Base-by-base conservation (phyloP, 2,329 filamentous ascomycete species). In the Macrophomina tecta region DNA sequence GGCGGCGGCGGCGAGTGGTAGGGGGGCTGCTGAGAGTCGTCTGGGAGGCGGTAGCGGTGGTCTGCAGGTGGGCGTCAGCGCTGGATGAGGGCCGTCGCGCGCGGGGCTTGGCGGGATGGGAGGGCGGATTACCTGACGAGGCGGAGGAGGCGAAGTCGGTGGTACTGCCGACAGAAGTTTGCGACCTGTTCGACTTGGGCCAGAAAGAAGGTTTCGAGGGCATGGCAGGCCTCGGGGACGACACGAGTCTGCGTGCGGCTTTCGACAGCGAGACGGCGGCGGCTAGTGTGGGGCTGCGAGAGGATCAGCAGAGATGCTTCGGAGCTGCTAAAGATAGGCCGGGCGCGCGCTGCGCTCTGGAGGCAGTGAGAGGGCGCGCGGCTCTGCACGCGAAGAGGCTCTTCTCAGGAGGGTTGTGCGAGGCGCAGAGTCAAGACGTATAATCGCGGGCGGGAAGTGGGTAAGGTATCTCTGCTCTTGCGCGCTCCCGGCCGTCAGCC, bases 121-220 rank as follows among this genome's bases (percentile, higher is more conserved):
- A 69, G 69, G 67, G 70, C 72, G 6, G n/a, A 72, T 75, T 72
- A 74, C 75, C 73, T 72, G 76, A 75, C 16, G 74, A 74, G 52
- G 75, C 73, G 48, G 77, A 75, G 65, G 75, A 76, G 32, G 73
- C 70, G 60, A 76, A 76, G 52, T 75, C 76, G 67, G 75, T 73
- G 53, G 73, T 71, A 49, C 68, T 74, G 69, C 77, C 77, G 66
- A 78, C 73, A 56, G 77, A 77, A 52, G 74, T 72, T 69, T 79
- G 76, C 72, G 77, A 77, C 67, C 73, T 73, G 53, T 78, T 78
- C 73, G 74, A 74, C 76, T 78, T 79, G 68, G 71, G 72, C 76
- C 73, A 78, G 55, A 60, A 60, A 52, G 75, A 73, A 64, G 76
- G 73, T 72, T 75, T 76, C 65, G 75, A 74, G 63, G 76, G 75